Evolutionary conservation across 176 grass and related monocot genomes (phyloP), one percentile per base, ranked within the genome.

Genomic region (Raddia guianensis): DNA sequence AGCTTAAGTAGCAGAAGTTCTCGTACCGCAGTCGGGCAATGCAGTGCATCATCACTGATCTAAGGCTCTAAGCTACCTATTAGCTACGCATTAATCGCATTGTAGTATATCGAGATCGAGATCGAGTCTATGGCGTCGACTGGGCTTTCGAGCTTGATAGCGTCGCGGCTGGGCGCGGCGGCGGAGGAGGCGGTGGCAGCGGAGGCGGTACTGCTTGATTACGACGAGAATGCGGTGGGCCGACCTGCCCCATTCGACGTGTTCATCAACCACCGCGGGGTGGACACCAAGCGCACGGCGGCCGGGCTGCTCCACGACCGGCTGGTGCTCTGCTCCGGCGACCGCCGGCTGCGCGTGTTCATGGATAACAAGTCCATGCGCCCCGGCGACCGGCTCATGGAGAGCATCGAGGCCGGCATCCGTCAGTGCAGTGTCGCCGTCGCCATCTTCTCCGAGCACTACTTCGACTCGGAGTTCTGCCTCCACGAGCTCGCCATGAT

Each of bases 191-290:
- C n/a, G n/a, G n/a, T n/a, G 64, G 82, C 55, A 70, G 21, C 20
- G 12, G 9, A 0, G 12, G 6, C 35, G 19, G 37, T 40, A 5
- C 37, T 40, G 4, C 2, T 64, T 43, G 77, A 66, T 18, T 80
- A 66, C 57, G 82, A 85, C 21, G 77, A 85, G 7, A 47, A 52
- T 5, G 42, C 16, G 9, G 13, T 2, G 63, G 63, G 7, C 48
- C 66, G 40, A 8, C 44, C 13, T 3, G 11, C 49, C 7, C 5
- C 48, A 0, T 93, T 75, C 73, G 91, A 97, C 61, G 91, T 94
- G 13, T 97, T 97, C 85, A 90, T 97, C 73, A 97, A 91, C 87
- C 91, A 97, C 80, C 76, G 94, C 9, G 94, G 94, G 16, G 82
- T 66, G 7, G 94, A 97, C 82, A 97, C 94, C 5, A 97, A 97